These are phyloP conservation scores for Prillingera fragicola DNA, from an alignment of 1,284 basidiomycete species.

Conservation along the genomic window DNA sequence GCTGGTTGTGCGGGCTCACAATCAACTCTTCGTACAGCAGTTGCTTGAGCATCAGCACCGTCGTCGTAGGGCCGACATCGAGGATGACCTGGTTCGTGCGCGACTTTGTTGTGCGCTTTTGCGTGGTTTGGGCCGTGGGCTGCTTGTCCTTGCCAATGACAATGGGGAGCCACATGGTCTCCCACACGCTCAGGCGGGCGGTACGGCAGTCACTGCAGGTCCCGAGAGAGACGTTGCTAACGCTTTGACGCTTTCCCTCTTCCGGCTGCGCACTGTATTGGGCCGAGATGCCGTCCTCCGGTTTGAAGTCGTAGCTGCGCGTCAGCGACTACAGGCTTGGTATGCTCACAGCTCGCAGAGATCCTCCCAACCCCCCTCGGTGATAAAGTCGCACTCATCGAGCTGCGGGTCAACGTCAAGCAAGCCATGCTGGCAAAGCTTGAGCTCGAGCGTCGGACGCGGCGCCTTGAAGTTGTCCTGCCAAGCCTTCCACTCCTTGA, in stretches of 20 bases:
- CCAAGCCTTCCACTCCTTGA: conserved; percentile 21
- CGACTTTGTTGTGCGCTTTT: neutral
- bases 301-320: conserved; percentile 19
- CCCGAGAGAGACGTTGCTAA: conserved; percentile 2
- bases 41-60: neutral
- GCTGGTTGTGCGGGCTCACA: conserved; percentile 29
- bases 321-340: neutral
- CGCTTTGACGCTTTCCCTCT: conserved; percentile 1
- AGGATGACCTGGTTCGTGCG: neutral
- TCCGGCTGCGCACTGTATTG: conserved; percentile 7
- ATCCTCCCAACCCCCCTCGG: conserved; percentile 22
- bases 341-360: conserved; percentile 23
- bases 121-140: too few species aligned
- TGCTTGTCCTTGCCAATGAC: conserved; percentile 6
- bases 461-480: neutral
- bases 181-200: conserved; percentile 17
- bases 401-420: conserved; percentile 34
- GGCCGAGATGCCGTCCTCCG: conserved; percentile 16
- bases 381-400: conserved; percentile 16
- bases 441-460: conserved; percentile 17
- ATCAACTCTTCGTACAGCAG: conserved; percentile 16
- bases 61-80: too few species aligned
- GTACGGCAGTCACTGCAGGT: conserved; percentile 15
- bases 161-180: conserved; percentile 16
- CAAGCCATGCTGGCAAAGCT: conserved; percentile 34